Conservation (phyloP, 352 stramenopile species). For the Phytopythium vexans region DNA sequence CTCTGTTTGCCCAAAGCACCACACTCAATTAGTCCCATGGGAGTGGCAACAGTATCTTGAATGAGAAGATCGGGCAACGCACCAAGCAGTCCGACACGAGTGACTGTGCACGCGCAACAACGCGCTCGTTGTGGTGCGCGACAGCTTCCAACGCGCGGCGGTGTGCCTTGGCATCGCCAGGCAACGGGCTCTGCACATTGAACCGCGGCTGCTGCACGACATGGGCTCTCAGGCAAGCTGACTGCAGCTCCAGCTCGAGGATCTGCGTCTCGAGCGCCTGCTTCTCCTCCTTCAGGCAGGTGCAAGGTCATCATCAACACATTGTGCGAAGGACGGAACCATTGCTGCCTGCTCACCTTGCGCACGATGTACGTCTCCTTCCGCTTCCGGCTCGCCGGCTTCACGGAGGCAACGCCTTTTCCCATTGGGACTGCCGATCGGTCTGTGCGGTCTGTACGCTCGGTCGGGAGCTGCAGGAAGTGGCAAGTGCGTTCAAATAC, state of each 20-base stretch:
- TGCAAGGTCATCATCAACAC: too few relatives aligned
- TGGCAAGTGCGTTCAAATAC: too few relatives aligned
- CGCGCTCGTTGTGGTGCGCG: slow-evolving; percentile 14
- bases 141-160: slow-evolving; percentile 11
- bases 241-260: slow-evolving; percentile 10
- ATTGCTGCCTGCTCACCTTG: neutral
- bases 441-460: too few relatives aligned
- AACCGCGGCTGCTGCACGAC: neutral
- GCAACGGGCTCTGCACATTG: slow-evolving; percentile 6
- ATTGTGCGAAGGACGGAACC: neutral
- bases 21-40: neutral
- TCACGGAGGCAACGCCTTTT: too few relatives aligned
- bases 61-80: neutral
- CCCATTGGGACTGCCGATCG: too few relatives aligned
- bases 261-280: slow-evolving; percentile 16
- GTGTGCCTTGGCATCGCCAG: neutral
- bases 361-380: slow-evolving; percentile 5
- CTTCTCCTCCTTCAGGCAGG: slow-evolving; percentile 14
- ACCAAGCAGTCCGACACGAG: slow-evolving; percentile 16
- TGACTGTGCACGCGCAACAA: slow-evolving; percentile 16
- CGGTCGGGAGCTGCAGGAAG: too few relatives aligned
- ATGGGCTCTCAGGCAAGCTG: too few relatives aligned
- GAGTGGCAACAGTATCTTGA: neutral
- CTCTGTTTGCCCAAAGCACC: neutral
- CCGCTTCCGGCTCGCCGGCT: neutral